Base-by-base conservation (phyloP, 305 asterid genomes). In the Andrographis paniculata region DNA sequence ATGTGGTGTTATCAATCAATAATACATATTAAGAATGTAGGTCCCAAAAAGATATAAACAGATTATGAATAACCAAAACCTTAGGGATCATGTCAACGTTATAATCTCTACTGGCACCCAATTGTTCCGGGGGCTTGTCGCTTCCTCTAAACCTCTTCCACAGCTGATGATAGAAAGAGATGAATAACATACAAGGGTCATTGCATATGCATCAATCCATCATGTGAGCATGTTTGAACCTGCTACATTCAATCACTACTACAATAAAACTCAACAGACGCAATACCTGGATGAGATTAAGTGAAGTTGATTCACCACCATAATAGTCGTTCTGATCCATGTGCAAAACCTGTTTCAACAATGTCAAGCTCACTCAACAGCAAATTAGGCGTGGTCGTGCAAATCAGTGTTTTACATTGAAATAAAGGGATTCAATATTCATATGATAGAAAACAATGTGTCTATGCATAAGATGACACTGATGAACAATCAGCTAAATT, bases 301-400 rank as follows among this genome's bases (percentile, higher is more conserved):
- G 81, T 12, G 88, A 79, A 48, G 81, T 72, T 42, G 84, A 67
- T 50, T 82, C 93, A 62, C 98, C 98, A 46, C 96, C 98, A 59
- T 89, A 89, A 50, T 89, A 82, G 73, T 89, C 98, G 69, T 89
- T 89, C 65, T 94, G 78, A 65, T 89, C 98, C 98, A 89, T 86
- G 58, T 89, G 98, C 42, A 89, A 83, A 47, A 89, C 98, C 98
- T 89, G 70, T 56, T 67, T 45, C 55, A 9, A 4, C 16, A 5
- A 20, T 18, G 4, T 10, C n/a, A 19, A 44, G 6, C 30, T n/a
- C n/a, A n/a, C n/a, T n/a, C n/a, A n/a, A n/a, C 11, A 23, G 30
- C 3, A 14, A 19, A 19, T 13, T 37, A 14, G 8, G 11, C 2
- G 19, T 9, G 13, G 9, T 6, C 6, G 20, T 6, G 13, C 47